Evolutionary conservation across 1,139 yeast species (phyloP), one percentile per base, ranked within the genome.

Genomic region (Kurtzmaniella quercitrusa): DNA sequence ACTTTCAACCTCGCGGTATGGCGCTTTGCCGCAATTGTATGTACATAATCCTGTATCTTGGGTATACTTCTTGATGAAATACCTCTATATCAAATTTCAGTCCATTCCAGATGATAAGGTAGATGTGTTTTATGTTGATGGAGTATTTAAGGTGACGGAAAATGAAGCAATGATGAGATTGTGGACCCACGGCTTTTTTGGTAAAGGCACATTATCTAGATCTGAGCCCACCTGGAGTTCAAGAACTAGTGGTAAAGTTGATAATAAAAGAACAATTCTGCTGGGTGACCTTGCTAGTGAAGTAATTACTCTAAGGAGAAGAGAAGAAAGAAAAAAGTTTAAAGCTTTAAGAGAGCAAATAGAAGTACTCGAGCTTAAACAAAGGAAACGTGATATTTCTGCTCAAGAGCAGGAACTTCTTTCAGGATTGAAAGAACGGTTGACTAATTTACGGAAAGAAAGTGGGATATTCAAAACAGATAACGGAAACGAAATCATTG

Each of bases 111-210:
- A 62, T 41, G 38, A 48, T 7, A 40, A 40, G 3, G 50, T 66
- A 29, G 44, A 42, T 12, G 72, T 70, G 3, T 49, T 45, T 14
- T 58, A 56, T 14, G 58, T 65, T 25, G 60, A 66, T 45, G 69
- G 67, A 11, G 51, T 64, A 1, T 81, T 81, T 55, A 65, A 66
- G 46, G 82, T 82, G 1, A 53, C 54, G 2, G 73, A 75, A 44
- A 65, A 59, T 1, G 52, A 56, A 0, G 80, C 75, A 37, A 84
- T 83, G 79, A 55, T 58, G n/a, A 61, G 62, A 25, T 66, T 93
- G 8, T 93, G 98, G 98, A 65, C 74, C 25, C 77, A 77, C 56
- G 99, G 99, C 0, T 93, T 90, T 58, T 94, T 89, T 58, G 99
- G 99, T 9, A 93, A 93, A 55, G 99, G 98, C 2, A 75, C 79